Evolutionary conservation across 495 filamentous ascomycete species (phyloP).

Genomic region (Durotheca rogersii): DNA sequence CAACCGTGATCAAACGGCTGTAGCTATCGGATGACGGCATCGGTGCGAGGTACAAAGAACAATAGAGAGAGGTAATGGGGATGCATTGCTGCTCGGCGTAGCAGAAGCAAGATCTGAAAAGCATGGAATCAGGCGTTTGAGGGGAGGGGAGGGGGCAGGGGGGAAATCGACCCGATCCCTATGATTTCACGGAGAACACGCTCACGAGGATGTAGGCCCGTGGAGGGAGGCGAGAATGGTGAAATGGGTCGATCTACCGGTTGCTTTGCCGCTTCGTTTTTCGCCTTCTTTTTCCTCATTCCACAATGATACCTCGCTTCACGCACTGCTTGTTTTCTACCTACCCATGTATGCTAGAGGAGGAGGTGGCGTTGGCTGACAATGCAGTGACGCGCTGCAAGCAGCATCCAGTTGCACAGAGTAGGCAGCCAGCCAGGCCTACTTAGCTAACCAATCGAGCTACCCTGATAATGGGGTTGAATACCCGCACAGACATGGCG

Average conservation of each 20-base stretch:
- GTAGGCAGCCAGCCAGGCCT: no score
- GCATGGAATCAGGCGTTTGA: constrained; percentile 24
- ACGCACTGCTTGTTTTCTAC: neutral
- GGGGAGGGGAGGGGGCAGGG: constrained; percentile 3
- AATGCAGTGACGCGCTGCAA: no score
- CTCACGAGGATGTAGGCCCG: neutral
- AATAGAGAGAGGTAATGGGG: neutral
- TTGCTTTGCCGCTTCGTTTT: constrained; percentile 13
- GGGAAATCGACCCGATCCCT: neutral
- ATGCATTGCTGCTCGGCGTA: constrained; percentile 12
- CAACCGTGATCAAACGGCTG: no score
- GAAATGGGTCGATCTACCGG: constrained; percentile 1
- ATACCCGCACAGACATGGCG: no score
- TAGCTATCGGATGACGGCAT: no score
- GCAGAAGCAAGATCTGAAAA: constrained; percentile 7
- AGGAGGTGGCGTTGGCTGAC: neutral
- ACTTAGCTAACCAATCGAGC: no score
- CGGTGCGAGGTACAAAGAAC: no score
- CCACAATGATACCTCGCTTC: constrained; percentile 22
- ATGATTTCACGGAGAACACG: neutral
- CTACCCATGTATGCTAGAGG: neutral
- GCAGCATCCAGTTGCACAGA: no score
- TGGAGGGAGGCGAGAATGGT: neutral
- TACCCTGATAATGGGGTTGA: no score
- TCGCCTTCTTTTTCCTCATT: no score